Conservation (phyloP, 2,329 filamentous ascomycete species). For the Clarireedia monteithiana region DNA sequence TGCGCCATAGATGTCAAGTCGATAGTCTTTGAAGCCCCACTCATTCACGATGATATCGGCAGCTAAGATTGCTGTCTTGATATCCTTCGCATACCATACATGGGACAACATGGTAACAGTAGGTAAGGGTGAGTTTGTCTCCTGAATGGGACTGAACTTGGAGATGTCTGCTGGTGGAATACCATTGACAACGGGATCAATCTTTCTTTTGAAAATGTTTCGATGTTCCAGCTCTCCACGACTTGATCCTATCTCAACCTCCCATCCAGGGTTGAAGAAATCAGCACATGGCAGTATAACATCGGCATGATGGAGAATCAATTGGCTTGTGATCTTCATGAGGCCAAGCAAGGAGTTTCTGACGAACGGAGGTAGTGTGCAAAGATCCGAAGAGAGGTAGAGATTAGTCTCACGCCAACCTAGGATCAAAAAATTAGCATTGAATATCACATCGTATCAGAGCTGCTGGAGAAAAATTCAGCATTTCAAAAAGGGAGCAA, state of each 20-base stretch:
- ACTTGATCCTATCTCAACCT: conserved; percentile 51
- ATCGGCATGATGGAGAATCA: conserved; percentile 43
- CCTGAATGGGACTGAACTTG: conserved; percentile 51
- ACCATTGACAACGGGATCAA: conserved; percentile 58
- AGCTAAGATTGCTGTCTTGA: conserved; percentile 55
- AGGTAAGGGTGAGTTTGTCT: conserved; percentile 49
- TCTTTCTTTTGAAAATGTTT: conserved; percentile 49
- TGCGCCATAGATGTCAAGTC: conserved; percentile 54
- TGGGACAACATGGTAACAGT: conserved; percentile 61
- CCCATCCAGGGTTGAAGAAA: conserved; percentile 58
- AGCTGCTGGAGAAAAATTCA: neutral
- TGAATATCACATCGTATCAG: neutral
- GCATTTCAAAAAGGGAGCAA: neutral
- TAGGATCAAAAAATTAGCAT: neutral
- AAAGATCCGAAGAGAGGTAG: conserved; percentile 25
- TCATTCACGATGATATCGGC: conserved; percentile 59
- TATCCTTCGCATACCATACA: conserved; percentile 48
- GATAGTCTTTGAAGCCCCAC: conserved; percentile 58
- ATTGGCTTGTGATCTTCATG: conserved; percentile 17
- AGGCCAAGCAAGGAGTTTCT: conserved; percentile 24
- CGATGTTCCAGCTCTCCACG: conserved; percentile 49
- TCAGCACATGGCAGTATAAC: conserved; percentile 49
- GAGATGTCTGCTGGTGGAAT: conserved; percentile 45
- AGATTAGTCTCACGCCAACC: conserved; percentile 41
- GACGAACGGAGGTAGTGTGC: conserved; percentile 21